phyloP scores from a whole-genome alignment of 805 yeast species.

The Metschnikowia henanensis region DNA sequence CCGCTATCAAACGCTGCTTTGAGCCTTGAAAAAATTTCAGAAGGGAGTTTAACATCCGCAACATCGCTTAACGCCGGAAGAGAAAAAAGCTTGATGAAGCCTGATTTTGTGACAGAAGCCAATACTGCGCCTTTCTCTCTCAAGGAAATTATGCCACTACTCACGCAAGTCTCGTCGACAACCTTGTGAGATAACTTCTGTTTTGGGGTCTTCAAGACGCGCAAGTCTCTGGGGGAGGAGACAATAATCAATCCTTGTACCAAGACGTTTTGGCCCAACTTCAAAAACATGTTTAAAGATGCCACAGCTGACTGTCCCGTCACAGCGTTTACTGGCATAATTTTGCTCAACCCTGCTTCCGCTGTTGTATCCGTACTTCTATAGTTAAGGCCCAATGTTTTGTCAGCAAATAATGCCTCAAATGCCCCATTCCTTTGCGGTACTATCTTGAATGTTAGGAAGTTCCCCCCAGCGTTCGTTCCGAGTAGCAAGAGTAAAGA shows the following conservation, averaged over 20 bases:
- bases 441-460: constrained; percentile 60
- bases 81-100: constrained; percentile 47
- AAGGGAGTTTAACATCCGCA: constrained; percentile 40
- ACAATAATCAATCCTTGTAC: constrained; percentile 64
- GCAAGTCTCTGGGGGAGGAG: constrained; percentile 56
- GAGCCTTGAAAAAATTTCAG: constrained; percentile 27
- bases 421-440: constrained; percentile 66
- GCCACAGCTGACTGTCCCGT: constrained; percentile 71
- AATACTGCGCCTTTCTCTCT: constrained; percentile 47
- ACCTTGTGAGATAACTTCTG: constrained; percentile 64
- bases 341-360: constrained; percentile 50
- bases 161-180: constrained; percentile 48
- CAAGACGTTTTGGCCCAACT: constrained; percentile 57
- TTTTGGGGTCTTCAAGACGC: constrained; percentile 61
- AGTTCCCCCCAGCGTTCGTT: constrained; percentile 67
- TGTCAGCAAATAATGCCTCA: constrained; percentile 50
- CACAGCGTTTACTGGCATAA: constrained; percentile 58
- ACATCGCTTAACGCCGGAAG: constrained; percentile 67
- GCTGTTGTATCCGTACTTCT: constrained; percentile 41
- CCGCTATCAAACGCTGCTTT: constrained; percentile 23
- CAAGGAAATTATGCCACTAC: constrained; percentile 51
- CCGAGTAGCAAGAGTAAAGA: constrained; percentile 77
- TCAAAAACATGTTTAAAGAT: constrained; percentile 51
- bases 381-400: constrained; percentile 38
- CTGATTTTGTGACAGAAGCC: constrained; percentile 45